Percentiles rank a stretch among this genome's conserved stretches.
Conservation (phyloP, 768 basidiomycete species). For the Rhodotorula paludigena region DNA sequence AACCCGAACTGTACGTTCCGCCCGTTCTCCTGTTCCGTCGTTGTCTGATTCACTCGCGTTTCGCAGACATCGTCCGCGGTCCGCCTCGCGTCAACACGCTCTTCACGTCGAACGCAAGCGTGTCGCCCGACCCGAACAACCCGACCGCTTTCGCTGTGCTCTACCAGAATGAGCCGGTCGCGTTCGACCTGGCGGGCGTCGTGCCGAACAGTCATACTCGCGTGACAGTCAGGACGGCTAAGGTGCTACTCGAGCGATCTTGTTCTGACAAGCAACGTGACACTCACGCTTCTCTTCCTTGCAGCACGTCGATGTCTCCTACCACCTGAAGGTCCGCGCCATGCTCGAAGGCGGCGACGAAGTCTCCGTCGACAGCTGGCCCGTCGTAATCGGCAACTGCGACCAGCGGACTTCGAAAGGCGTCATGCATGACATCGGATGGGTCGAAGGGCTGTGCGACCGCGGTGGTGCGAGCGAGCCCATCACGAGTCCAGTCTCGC, state of each 20-base stretch:
- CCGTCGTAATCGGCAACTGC: slow-evolving; percentile 22
- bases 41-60: not conserved
- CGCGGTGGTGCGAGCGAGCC: too few relatives aligned
- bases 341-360: slow-evolving; percentile 35
- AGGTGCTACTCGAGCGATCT: not conserved
- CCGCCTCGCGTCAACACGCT: slow-evolving; percentile 3
- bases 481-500: too few relatives aligned
- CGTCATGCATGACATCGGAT: slow-evolving; percentile 31
- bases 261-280: not conserved
- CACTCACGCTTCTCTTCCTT: not conserved
- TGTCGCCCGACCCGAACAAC: slow-evolving; percentile 2
- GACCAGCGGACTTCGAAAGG: slow-evolving; percentile 7
- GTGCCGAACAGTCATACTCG: slow-evolving; percentile 13
- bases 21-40: too few relatives aligned
- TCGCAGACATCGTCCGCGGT: slow-evolving; percentile 7
- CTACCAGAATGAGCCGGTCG: slow-evolving; percentile 10
- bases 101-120: slow-evolving; percentile 11
- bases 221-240: slow-evolving; percentile 28
- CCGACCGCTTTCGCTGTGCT: slow-evolving; percentile 19
- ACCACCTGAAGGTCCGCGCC: slow-evolving; percentile 31
- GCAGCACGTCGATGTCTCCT: slow-evolving; percentile 34
- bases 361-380: slow-evolving; percentile 28
- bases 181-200: slow-evolving; percentile 10
- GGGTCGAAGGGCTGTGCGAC: slow-evolving; percentile 31
- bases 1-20: not conserved